Evolutionary conservation across 176 grass and related monocot species (phyloP).

Genomic region (Musa acuminata): DNA sequence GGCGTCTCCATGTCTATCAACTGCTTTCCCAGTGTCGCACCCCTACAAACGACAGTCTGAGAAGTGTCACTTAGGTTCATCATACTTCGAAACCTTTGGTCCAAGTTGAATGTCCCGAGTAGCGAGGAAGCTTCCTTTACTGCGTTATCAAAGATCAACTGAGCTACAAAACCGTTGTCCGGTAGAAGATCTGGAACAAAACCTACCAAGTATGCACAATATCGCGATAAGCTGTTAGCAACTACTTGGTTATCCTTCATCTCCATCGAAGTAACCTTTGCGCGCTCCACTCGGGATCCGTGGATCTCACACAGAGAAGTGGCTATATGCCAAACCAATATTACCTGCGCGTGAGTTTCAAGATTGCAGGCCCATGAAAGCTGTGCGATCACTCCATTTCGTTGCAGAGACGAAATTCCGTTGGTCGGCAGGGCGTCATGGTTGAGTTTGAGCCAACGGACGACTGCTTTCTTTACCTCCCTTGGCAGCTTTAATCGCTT

Average conservation of each 20-base stretch:
- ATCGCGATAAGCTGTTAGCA: background rate
- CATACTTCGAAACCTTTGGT: background rate
- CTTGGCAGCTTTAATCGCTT: background rate
- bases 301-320: constrained; percentile 14
- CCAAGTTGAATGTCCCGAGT: background rate
- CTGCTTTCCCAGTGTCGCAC: background rate
- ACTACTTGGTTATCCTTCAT: background rate
- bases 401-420: background rate
- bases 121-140: background rate
- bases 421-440: background rate
- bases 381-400: background rate
- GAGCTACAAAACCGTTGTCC: background rate
- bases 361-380: background rate
- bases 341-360: background rate
- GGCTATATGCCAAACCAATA: constrained; percentile 27
- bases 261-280: background rate
- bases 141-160: background rate
- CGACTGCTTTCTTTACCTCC: constrained; percentile 2
- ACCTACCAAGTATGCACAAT: constrained; percentile 29
- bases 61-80: background rate
- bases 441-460: background rate
- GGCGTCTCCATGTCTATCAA: background rate
- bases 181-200: constrained; percentile 22
- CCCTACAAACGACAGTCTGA: background rate
- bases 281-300: background rate